These are phyloP conservation scores for Chalciporus pseudorubinellus DNA, from an alignment of 768 basidiomycete species.

Conservation along the genomic window DNA sequence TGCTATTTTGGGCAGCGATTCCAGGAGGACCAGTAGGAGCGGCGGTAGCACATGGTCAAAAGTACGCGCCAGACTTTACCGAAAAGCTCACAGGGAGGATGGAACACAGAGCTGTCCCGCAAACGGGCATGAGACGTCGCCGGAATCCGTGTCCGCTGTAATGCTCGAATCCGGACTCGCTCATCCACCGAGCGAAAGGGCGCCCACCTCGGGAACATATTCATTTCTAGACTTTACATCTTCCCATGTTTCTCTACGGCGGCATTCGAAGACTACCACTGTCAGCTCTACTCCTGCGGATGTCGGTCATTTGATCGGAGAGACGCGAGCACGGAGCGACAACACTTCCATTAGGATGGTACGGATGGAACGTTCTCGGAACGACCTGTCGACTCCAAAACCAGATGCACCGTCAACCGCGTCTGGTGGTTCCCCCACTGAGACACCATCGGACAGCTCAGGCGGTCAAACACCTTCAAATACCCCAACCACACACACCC, in stretches of 20 bases:
- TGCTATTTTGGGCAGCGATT: constrained; percentile 25
- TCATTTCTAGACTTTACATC: constrained; percentile 33
- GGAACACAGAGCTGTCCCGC: constrained; percentile 18
- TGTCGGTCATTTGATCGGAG: constrained; percentile 17
- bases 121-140: constrained; percentile 22
- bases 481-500: constrained; percentile 22
- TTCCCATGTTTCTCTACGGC: constrained; percentile 24
- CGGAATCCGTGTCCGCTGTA: constrained; percentile 32
- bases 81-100: constrained; percentile 30
- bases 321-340: constrained; percentile 15
- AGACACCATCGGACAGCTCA: constrained; percentile 24
- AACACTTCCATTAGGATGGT: constrained; percentile 17
- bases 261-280: constrained; percentile 27
- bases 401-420: constrained; percentile 34
- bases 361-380: constrained; percentile 19
- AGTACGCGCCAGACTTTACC: constrained; percentile 31
- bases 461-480: constrained; percentile 17
- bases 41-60: constrained; percentile 31
- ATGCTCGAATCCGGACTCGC: constrained; percentile 24
- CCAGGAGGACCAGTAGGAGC: constrained; percentile 22
- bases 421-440: constrained; percentile 25
- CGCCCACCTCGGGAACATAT: constrained; percentile 31
- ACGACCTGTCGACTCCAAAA: constrained; percentile 14
- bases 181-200: constrained; percentile 18
- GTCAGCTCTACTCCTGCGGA: constrained; percentile 29